Percentiles rank a stretch among this genome's conserved stretches.
phyloP scores from a whole-genome alignment of 2,329 filamentous ascomycete species.

The Ceratocystiopsis sp. region DNA sequence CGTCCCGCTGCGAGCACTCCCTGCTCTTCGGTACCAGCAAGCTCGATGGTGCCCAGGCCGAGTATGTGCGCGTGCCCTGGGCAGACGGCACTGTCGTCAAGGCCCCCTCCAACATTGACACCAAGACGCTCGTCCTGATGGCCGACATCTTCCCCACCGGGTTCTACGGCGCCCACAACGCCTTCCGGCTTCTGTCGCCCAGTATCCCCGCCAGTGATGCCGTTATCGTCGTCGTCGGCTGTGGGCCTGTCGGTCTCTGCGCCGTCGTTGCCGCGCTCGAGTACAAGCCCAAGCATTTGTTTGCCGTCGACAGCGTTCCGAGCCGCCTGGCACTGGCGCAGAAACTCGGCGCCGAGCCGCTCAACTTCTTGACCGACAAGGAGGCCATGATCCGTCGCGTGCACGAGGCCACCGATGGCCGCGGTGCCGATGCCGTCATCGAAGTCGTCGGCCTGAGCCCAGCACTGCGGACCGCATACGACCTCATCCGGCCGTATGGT shows the following conservation, averaged over 20 bases:
- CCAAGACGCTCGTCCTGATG: conserved; percentile 69
- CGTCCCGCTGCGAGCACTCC: conserved; percentile 57
- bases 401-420: conserved; percentile 56
- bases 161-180: conserved; percentile 68
- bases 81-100: conserved; percentile 69
- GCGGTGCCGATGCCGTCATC: conserved; percentile 73
- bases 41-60: conserved; percentile 66
- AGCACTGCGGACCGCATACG: conserved; percentile 53
- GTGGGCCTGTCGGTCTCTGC: conserved; percentile 73
- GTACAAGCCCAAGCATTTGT: conserved; percentile 55
- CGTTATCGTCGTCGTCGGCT: conserved; percentile 67
- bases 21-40: conserved; percentile 51
- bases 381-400: conserved; percentile 51
- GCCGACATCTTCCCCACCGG: conserved; percentile 84
- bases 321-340: conserved; percentile 57
- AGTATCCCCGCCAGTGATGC: conserved; percentile 41
- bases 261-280: conserved; percentile 64
- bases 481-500: conserved; percentile 55
- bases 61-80: conserved; percentile 65
- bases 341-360: conserved; percentile 61
- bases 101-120: conserved; percentile 52
- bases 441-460: conserved; percentile 58
- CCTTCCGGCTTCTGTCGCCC: conserved; percentile 42
- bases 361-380: conserved; percentile 56
- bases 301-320: conserved; percentile 65